Base-by-base conservation (phyloP, 148 eudicot genomes). In the Spergularia bocconei region DNA sequence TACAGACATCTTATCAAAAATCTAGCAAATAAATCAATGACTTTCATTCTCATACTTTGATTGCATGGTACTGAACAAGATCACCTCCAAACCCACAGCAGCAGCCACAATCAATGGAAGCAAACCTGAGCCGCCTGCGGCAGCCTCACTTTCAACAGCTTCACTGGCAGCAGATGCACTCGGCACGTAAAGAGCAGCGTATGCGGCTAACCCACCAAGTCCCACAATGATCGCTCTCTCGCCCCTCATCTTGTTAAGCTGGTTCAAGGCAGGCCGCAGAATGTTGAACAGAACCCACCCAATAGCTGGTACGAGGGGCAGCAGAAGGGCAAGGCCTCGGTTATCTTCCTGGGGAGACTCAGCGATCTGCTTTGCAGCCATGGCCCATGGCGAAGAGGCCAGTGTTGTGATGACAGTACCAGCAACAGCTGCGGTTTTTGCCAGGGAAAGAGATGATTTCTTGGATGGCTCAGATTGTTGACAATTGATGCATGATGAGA, bases 201-300 rank as follows among this genome's bases (percentile, higher is more conserved):
- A 17, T 6, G 86, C 81, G 39, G 86, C 74, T 38, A 85, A 65
- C 16, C 97, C 92, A 19, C 86, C 84, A 0, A 91, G 80, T 15
- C 94, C 93, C 2, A 88, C 11, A 7, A 87, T 52, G 15, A 87
- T 67, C 5, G 86, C 89, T 64, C 86, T 88, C 23, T 73, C 76
- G 80, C 60, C 82, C 74, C 88, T 83, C 97, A 92, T 90, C 23
- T 65, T 79, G 84, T 90, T 83, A 23, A 92, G 50, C 84, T 90
- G 97, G 81, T 88, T 90, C 21, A 92, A 82, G 0, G 97, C 92
- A 11, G 97, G 97, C n/a, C 82, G 87, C 13, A 90, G 82, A 17
- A 92, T 92, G 85, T 92, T 90, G 80, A 75, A 86, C 17, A 90
- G 78, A 5, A 90, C 94, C 97, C 97, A 92, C 20, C 89, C 91